Evolutionary conservation across 495 filamentous ascomycete genomes (phyloP), one percentile per base, ranked within the genome.

Genomic region (Trichoderma virens): DNA sequence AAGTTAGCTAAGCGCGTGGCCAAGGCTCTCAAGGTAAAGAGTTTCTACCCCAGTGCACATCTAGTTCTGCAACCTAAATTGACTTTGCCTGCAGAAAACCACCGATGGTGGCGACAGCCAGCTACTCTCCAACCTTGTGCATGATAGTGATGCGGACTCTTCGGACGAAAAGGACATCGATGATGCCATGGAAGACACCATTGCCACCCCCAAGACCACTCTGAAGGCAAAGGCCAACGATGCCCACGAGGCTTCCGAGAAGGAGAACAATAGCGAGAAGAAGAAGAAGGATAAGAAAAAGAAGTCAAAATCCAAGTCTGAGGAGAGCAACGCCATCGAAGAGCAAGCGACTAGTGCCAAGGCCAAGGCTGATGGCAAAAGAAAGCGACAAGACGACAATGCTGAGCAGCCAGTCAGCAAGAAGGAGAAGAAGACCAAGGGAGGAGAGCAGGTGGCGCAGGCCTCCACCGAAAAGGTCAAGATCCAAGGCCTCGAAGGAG

Each of bases 401-500:
- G 45, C 66, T 20, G 18, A 11, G 62, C 59, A 65, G 16, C 14
- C 60, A 62, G 47, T 20, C 23, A 63, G 25, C 34, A 65, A 68
- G 65, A 61, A 66, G 60, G 60, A 65, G 38, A 32, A 59, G 16
- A 63, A 60, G 38, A 65, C 60, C 34, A 20, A 38, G 45, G 56
- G 31, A 54, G 64, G 65, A 68, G 59, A 62, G 67, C 3, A 66
- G 27, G 54, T 0, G 64, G 65, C 38, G 25, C 64, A n/a, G 31
- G 65, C 38, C 20, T 62, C 28, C 56, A 62, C 67, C 9, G 79
- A 76, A 65, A 73, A 79, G 65, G 86, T 83, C 82, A 82, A 83
- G 45, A 79, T 81, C 18, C 67, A 78, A 34, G 79, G 71, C 18
- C 76, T 87, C 59, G 73, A 72, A 9, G 84, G 85, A 14, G 82